phyloP scores from a whole-genome alignment of 805 yeast genomes.

The Teunomyces cretensis region DNA sequence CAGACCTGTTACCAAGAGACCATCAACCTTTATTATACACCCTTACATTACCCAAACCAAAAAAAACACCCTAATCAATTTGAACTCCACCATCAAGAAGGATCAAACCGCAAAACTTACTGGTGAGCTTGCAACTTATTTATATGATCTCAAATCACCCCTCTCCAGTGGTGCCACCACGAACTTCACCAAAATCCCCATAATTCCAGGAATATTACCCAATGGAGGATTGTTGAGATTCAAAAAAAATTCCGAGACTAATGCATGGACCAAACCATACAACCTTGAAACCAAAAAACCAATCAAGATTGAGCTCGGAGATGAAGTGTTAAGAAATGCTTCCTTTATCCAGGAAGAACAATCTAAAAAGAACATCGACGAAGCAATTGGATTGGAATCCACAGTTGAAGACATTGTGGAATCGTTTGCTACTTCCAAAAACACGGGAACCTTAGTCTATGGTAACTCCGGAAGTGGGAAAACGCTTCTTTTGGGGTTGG shows the following conservation, averaged over 20 bases:
- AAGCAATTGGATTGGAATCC: conserved; percentile 59
- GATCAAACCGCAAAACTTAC: conserved; percentile 18
- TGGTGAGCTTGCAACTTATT: conserved; percentile 16
- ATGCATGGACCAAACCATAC: conserved; percentile 42
- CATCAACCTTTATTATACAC: conserved; percentile 47
- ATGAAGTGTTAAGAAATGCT: conserved; percentile 44
- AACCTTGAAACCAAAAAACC: conserved; percentile 28
- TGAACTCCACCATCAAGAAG: conserved; percentile 31
- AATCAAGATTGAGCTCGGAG: conserved; percentile 48
- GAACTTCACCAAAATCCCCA: conserved; percentile 52
- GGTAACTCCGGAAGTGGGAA: conserved; percentile 88
- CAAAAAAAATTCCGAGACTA: conserved; percentile 42
- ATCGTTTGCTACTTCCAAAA: conserved; percentile 42
- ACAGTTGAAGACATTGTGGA: conserved; percentile 39
- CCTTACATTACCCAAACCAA: conserved; percentile 52
- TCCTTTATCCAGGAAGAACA: conserved; percentile 33
- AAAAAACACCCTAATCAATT: conserved; percentile 24
- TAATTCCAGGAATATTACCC: conserved; percentile 46
- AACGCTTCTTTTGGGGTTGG: conserved; percentile 48
- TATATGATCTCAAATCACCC: conserved; percentile 16
- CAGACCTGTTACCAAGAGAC: conserved; percentile 32
- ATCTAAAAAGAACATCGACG: conserved; percentile 2
- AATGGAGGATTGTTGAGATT: conserved; percentile 60
- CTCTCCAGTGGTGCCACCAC: conserved; percentile 44
- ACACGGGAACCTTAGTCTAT: conserved; percentile 58